Percentiles rank a stretch among this genome's conserved stretches.
These are phyloP conservation scores for Murraya paniculata DNA, from an alignment of 345 rosid species.

Conservation along the genomic window DNA sequence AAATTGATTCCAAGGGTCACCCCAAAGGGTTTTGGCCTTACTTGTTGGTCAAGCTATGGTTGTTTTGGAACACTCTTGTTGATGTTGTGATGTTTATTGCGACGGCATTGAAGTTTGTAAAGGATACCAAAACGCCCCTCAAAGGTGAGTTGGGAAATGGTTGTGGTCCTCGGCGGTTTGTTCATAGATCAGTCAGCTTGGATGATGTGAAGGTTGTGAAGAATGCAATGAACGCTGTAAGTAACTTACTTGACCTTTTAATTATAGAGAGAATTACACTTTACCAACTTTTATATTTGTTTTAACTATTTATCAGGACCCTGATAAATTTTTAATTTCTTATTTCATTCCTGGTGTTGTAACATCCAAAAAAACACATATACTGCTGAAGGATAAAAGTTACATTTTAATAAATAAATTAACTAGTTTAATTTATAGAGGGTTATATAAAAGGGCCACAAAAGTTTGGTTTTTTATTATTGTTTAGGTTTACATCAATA, in stretches of 20 bases:
- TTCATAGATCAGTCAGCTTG: slow-evolving; percentile 27
- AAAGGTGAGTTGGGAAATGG: slow-evolving; percentile 20
- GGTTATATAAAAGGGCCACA: too few species aligned
- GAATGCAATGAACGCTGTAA: slow-evolving; percentile 27
- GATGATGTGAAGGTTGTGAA: slow-evolving; percentile 37
- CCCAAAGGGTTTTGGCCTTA: background rate
- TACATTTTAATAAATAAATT: too few species aligned
- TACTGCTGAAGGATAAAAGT: too few species aligned
- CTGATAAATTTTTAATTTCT: too few species aligned
- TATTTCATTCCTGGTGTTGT: too few species aligned
- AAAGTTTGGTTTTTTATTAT: too few species aligned
- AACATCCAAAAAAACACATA: too few species aligned
- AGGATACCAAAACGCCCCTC: slow-evolving; percentile 31
- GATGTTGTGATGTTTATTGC: slow-evolving; percentile 25
- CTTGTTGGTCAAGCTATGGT: background rate
- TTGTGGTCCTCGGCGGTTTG: slow-evolving; percentile 18
- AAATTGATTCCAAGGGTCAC: background rate
- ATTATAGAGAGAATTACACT: too few species aligned
- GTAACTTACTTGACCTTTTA: background rate
- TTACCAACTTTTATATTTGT: too few species aligned
- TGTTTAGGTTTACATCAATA: too few species aligned
- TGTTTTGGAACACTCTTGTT: slow-evolving; percentile 28
- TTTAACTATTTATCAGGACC: too few species aligned
- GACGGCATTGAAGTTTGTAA: slow-evolving; percentile 17
- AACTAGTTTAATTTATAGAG: too few species aligned